A percentile compares a stretch with the other conserved stretches of the same genome.
These are phyloP conservation scores for Alternaria novae-zelandiae DNA, from an alignment of 2,329 filamentous ascomycete species.

Conservation along the genomic window DNA sequence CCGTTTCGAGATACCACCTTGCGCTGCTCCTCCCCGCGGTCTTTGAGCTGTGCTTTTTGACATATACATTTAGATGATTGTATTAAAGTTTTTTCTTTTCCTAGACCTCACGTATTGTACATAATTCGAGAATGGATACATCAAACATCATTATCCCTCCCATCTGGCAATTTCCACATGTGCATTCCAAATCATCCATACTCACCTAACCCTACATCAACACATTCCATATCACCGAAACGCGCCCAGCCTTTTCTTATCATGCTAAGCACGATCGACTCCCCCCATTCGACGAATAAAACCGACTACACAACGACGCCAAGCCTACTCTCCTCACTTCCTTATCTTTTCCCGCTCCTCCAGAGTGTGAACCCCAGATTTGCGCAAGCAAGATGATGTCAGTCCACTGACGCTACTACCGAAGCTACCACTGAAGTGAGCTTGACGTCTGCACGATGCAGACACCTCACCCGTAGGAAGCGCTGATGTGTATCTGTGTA, in stretches of 20 bases:
- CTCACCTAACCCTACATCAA: not conserved
- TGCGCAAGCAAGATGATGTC: not conserved
- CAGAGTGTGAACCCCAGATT: constrained; percentile 3
- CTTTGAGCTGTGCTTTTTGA: constrained; percentile 24
- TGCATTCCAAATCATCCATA: not conserved
- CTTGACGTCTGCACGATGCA: not conserved
- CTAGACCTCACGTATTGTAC: constrained; percentile 12
- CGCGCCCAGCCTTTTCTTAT: constrained; percentile 19
- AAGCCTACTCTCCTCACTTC: constrained; percentile 13
- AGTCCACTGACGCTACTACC: not conserved
- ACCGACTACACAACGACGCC: constrained; percentile 8
- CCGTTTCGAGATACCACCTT: constrained; percentile 44
- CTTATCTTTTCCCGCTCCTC: constrained; percentile 22
- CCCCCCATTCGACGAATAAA: not conserved
- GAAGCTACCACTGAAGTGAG: not conserved
- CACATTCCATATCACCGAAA: not conserved
- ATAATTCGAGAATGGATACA: constrained; percentile 15
- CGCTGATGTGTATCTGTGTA: too few relatives aligned
- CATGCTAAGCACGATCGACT: constrained; percentile 17
- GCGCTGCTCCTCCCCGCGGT: constrained; percentile 18
- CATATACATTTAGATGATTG: constrained; percentile 8
- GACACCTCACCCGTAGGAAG: too few relatives aligned
- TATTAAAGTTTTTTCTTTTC: constrained; percentile 1
- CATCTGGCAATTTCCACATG: not conserved
- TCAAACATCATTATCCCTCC: constrained; percentile 2